These are phyloP conservation scores for Russula sp. DNA, from an alignment of 768 basidiomycete genomes.

Conservation along the genomic window DNA sequence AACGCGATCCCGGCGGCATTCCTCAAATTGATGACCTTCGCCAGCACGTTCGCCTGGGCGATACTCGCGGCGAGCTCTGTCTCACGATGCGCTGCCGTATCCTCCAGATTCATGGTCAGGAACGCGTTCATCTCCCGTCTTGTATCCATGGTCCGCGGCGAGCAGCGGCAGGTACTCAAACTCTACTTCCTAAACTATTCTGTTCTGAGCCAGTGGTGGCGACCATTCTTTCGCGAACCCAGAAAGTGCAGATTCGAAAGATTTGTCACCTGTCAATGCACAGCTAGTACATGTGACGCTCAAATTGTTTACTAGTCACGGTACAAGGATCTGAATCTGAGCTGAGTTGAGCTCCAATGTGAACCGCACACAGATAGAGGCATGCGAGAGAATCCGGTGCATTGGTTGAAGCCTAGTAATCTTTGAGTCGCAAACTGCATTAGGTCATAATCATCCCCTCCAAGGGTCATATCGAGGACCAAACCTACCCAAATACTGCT, in stretches of 20 bases:
- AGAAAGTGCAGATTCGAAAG: too few relatives aligned
- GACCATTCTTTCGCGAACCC: background rate
- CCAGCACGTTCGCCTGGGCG: constrained; percentile 48
- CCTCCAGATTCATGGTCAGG: background rate
- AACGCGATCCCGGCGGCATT: constrained; percentile 81
- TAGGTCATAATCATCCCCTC: too few relatives aligned
- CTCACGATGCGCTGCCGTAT: constrained; percentile 12
- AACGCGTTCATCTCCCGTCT: constrained; percentile 1
- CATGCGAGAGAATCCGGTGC: background rate
- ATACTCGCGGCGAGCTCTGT: constrained; percentile 32
- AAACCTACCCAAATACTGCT: too few relatives aligned
- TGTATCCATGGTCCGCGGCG: constrained; percentile 29
- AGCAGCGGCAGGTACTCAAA: constrained; percentile 61
- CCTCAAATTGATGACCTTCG: constrained; percentile 68
- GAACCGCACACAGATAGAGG: background rate
- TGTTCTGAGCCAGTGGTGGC: background rate
- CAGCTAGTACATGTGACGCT: background rate
- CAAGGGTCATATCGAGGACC: too few relatives aligned
- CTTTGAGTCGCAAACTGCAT: background rate
- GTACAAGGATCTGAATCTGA: background rate
- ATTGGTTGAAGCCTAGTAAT: background rate
- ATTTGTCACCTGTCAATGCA: too few relatives aligned
- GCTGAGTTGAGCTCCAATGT: background rate
- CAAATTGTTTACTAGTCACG: background rate
- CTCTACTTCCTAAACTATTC: too few relatives aligned